Evolutionary conservation across 306 rosid genomes (phyloP).

Genomic region (Cucurbita maxima): DNA sequence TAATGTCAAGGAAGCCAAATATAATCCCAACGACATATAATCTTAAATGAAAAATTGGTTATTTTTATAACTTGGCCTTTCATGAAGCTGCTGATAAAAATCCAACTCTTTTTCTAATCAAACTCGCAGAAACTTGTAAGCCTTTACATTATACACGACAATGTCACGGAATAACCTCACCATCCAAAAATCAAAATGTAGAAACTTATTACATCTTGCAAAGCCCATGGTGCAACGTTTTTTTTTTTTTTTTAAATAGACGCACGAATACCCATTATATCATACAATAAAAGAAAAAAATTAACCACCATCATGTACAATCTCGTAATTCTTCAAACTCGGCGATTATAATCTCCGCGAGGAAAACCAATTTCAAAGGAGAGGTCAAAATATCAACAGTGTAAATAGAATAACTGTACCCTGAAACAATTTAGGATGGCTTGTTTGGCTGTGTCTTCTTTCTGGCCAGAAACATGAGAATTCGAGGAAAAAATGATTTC

Average conservation of each 20-base stretch:
- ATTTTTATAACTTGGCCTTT: neutral
- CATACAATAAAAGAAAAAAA: slow-evolving; percentile 13
- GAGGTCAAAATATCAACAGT: slow-evolving; percentile 8
- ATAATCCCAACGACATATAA: neutral
- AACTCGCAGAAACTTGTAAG: slow-evolving; percentile 4
- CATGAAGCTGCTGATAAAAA: neutral
- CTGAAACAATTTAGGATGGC: slow-evolving; percentile 2
- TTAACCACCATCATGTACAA: slow-evolving; percentile 32
- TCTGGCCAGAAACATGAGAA: slow-evolving; percentile 77
- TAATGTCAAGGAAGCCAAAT: neutral
- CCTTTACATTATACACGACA: slow-evolving; percentile 27
- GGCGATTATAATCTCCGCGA: slow-evolving; percentile 12
- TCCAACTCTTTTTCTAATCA: slow-evolving; percentile 11
- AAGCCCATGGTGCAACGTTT: neutral
- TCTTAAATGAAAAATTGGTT: no score
- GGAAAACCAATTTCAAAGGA: slow-evolving; percentile 15
- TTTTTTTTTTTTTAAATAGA: slow-evolving; percentile 5
- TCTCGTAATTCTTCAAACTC: slow-evolving; percentile 9
- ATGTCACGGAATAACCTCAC: neutral
- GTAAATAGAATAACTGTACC: neutral
- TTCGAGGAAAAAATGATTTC: slow-evolving; percentile 62
- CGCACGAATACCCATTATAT: slow-evolving; percentile 26
- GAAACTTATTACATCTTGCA: slow-evolving; percentile 13
- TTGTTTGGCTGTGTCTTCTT: slow-evolving; percentile 37
- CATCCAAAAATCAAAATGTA: neutral